Percentiles rank a stretch among this genome's conserved stretches.
Evolutionary conservation across 2,329 filamentous ascomycete species (phyloP).

Genomic region (Penicillium psychrosexuale): DNA sequence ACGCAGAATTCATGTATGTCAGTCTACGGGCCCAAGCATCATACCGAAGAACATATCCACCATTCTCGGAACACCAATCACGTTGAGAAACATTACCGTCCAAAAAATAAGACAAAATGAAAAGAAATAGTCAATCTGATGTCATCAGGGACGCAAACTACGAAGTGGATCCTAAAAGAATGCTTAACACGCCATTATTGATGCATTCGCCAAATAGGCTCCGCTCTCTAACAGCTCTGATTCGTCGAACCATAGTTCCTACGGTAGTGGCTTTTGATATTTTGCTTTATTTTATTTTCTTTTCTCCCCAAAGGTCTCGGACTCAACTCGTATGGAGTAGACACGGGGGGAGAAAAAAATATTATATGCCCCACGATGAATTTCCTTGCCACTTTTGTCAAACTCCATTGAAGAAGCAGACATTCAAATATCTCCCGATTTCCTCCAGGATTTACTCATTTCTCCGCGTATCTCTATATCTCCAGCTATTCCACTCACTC

Average conservation of each 20-base stretch:
- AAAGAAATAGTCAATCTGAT: constrained; percentile 13
- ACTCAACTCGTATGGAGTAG: neutral
- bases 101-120: neutral
- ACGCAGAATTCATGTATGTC: neutral
- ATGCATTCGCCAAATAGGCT: constrained; percentile 27
- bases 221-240: constrained; percentile 20
- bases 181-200: constrained; percentile 34
- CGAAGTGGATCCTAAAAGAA: constrained; percentile 18
- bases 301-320: neutral
- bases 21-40: neutral
- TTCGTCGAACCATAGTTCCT: constrained; percentile 11
- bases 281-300: neutral
- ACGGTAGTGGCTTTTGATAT: neutral
- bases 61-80: neutral
- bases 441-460: constrained; percentile 11
- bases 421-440: constrained; percentile 30
- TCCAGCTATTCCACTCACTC: constrained; percentile 1
- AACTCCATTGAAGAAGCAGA: constrained; percentile 11
- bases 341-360: constrained; percentile 6
- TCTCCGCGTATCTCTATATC: constrained; percentile 15
- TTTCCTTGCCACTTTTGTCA: constrained; percentile 21
- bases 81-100: neutral
- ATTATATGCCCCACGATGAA: constrained; percentile 21
- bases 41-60: neutral
- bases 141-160: constrained; percentile 25